These are phyloP conservation scores for Caryopteris hybrid DNA, from an alignment of 305 asterid genomes.

Conservation along the genomic window DNA sequence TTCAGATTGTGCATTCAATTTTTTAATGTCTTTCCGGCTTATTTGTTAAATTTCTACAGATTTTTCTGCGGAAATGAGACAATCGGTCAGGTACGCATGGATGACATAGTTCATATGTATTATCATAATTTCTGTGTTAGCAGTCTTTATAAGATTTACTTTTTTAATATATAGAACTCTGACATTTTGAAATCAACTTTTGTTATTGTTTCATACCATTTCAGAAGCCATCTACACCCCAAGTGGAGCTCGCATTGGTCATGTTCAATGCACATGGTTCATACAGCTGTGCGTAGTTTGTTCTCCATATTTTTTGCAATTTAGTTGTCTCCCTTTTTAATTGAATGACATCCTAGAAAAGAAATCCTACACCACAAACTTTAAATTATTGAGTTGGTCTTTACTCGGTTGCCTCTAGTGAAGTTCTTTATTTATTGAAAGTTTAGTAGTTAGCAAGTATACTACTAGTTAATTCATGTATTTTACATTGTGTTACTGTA, in stretches of 20 bases:
- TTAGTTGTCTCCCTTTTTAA: background rate
- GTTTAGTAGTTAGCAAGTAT: background rate
- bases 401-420: background rate
- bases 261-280: slow-evolving; percentile 75
- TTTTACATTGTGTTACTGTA: background rate
- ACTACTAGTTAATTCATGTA: background rate
- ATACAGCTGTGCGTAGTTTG: slow-evolving; percentile 56
- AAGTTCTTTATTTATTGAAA: background rate
- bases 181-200: background rate
- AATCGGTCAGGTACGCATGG: slow-evolving; percentile 49
- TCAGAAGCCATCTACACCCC: slow-evolving; percentile 57
- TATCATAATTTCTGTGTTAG: background rate
- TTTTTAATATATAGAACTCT: background rate
- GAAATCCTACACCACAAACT: background rate
- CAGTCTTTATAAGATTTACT: background rate
- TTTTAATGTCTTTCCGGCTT: slow-evolving; percentile 13
- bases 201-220: background rate
- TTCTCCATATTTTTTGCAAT: background rate
- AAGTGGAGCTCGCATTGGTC: slow-evolving; percentile 59
- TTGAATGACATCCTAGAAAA: background rate
- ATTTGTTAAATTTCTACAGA: slow-evolving; percentile 33
- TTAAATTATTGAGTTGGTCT: background rate
- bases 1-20: slow-evolving; percentile 5
- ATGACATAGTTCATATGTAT: background rate
- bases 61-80: slow-evolving; percentile 60